A percentile compares a stretch with the other conserved stretches of the same genome.
phyloP scores from a whole-genome alignment of 2,329 filamentous ascomycete genomes.

The Aspergillus caelatus region DNA sequence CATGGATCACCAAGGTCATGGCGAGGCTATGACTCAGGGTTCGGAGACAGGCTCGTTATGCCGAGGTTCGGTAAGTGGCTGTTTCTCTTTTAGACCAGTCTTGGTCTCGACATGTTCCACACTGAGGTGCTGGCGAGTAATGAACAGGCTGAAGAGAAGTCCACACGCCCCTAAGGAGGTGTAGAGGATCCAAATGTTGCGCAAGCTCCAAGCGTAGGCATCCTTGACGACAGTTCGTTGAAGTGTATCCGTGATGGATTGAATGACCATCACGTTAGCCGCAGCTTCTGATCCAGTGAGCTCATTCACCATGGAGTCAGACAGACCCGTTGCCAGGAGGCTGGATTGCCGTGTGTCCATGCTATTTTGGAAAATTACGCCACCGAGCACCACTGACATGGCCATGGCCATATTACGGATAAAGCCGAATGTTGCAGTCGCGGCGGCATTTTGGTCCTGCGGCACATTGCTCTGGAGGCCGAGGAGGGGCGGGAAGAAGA shows the following conservation, averaged over 20 bases:
- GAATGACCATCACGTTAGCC: slow-evolving; percentile 50
- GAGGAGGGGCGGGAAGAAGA: slow-evolving; percentile 61
- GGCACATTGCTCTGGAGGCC: slow-evolving; percentile 57
- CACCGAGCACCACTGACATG: slow-evolving; percentile 71
- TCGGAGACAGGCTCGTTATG: neutral
- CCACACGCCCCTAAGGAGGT: slow-evolving; percentile 30
- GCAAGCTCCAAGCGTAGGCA: slow-evolving; percentile 53
- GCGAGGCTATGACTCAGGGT: neutral
- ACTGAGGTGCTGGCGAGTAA: slow-evolving; percentile 24
- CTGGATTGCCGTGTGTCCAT: slow-evolving; percentile 24
- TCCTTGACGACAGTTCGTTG: slow-evolving; percentile 47
- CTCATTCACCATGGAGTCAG: slow-evolving; percentile 22
- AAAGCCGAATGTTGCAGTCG: slow-evolving; percentile 57
- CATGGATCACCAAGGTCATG: too few relatives aligned
- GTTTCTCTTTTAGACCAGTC: slow-evolving; percentile 24
- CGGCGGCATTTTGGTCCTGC: slow-evolving; percentile 53
- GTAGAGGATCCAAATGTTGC: slow-evolving; percentile 50
- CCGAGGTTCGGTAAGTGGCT: neutral
- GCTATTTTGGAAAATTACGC: slow-evolving; percentile 76
- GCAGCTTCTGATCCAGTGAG: slow-evolving; percentile 49
- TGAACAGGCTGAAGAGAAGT: slow-evolving; percentile 36
- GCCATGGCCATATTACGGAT: slow-evolving; percentile 70
- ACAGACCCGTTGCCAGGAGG: slow-evolving; percentile 56
- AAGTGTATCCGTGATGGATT: slow-evolving; percentile 38
- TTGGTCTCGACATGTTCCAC: slow-evolving; percentile 26